A percentile compares a stretch with the other conserved stretches of the same genome.
Conservation (phyloP, 2,329 filamentous ascomycete species). For the Stagonosporopsis chrysanthemi region DNA sequence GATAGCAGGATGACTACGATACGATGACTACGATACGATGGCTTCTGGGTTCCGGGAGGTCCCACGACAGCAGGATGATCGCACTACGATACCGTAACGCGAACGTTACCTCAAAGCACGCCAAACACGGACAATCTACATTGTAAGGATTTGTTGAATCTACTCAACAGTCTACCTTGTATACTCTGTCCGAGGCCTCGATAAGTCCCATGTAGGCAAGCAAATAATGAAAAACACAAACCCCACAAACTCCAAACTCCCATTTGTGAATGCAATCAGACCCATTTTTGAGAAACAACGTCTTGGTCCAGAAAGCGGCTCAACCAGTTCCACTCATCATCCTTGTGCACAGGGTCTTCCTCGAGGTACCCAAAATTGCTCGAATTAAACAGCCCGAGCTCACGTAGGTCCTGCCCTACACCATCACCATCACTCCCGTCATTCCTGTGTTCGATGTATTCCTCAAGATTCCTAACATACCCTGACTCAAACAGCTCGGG, state of each 20-base stretch:
- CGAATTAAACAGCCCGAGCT: no score
- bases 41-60: no score
- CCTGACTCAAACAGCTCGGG: neutral
- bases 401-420: no score
- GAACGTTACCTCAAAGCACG: neutral
- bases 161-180: neutral
- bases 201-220: neutral
- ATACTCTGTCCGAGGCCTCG: neutral
- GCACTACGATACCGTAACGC: neutral
- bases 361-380: no score
- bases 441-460: neutral
- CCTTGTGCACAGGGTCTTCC: no score
- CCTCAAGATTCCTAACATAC: neutral
- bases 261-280: no score
- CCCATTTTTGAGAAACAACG: no score
- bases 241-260: neutral
- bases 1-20: neutral
- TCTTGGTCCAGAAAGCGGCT: no score
- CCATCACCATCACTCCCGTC: neutral
- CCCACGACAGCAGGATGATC: neutral
- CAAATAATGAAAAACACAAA: neutral
- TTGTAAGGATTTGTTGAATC: neutral
- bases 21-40: no score
- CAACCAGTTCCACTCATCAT: no score
- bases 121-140: neutral